Evolutionary conservation across 1,139 yeast genomes (phyloP).

Genomic region (Petasospora fabianii): DNA sequence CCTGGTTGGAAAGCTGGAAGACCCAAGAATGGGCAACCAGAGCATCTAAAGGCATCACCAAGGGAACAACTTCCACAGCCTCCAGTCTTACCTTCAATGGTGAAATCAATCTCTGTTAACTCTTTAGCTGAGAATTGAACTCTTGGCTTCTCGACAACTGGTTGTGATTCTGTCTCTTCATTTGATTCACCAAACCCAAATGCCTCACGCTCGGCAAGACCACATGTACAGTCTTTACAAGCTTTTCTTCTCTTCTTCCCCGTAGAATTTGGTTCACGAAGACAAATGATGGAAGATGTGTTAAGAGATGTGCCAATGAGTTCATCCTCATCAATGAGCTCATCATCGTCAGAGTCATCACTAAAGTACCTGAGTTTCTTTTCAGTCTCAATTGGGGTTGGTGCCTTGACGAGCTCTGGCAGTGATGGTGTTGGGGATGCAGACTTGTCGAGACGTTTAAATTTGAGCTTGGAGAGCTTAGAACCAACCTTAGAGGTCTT

Average conservation of each 20-base stretch:
- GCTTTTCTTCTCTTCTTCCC: constrained; percentile 74
- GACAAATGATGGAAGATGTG: constrained; percentile 24
- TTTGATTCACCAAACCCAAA: constrained; percentile 39
- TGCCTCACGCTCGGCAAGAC: constrained; percentile 76
- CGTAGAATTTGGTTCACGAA: constrained; percentile 31
- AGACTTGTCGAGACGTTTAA: constrained; percentile 22
- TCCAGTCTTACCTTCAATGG: constrained; percentile 89
- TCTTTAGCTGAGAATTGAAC: constrained; percentile 65
- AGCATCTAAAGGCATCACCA: constrained; percentile 98
- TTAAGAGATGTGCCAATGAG: constrained; percentile 33
- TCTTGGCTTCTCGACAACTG: constrained; percentile 39
- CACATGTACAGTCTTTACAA: constrained; percentile 97
- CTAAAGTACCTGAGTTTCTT: constrained; percentile 24
- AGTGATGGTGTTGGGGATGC: constrained; percentile 19
- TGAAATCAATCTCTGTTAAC: constrained; percentile 85
- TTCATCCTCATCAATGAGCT: constrained; percentile 42
- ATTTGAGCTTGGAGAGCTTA: constrained; percentile 25
- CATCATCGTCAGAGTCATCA: constrained; percentile 30
- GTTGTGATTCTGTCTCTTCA: too few relatives aligned
- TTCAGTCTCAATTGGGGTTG: constrained; percentile 26
- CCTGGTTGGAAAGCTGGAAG: constrained; percentile 98
- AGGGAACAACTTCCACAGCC: constrained; percentile 97
- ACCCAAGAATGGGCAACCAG: constrained; percentile 96
- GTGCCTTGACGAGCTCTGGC: constrained; percentile 21
- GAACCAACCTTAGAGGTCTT: constrained; percentile 19